Percentiles rank a stretch among this genome's conserved stretches.
phyloP scores from a whole-genome alignment of 2,329 filamentous ascomycete genomes.

The Exophiala bonariae region DNA sequence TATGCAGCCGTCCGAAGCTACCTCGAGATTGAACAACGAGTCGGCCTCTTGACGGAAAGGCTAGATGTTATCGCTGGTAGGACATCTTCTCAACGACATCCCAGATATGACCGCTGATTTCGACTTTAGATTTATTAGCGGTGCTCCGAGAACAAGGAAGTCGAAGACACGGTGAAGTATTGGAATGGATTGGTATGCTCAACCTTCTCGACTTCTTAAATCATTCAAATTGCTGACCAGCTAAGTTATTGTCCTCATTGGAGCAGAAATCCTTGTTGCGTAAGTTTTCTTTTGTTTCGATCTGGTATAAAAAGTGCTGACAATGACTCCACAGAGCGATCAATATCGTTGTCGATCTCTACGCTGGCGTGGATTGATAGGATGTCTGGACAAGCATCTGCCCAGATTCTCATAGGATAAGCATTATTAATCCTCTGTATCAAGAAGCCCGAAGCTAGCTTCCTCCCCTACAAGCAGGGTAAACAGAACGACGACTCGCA shows the following conservation, averaged over 20 bases:
- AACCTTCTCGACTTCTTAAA: background rate
- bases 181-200: constrained; percentile 81
- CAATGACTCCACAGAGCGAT: constrained; percentile 53
- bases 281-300: constrained; percentile 8
- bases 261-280: constrained; percentile 90
- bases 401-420: too few relatives aligned
- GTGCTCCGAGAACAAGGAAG: constrained; percentile 95
- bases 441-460: too few relatives aligned
- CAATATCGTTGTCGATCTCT: constrained; percentile 93
- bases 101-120: background rate
- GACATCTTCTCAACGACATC: background rate
- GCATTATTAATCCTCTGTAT: too few relatives aligned
- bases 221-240: constrained; percentile 12
- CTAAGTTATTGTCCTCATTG: constrained; percentile 88
- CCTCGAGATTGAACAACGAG: constrained; percentile 96
- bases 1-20: constrained; percentile 95
- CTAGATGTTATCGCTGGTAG: constrained; percentile 72
- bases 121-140: constrained; percentile 72
- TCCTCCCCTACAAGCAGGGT: too few relatives aligned
- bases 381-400: too few relatives aligned
- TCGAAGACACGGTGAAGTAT: constrained; percentile 84
- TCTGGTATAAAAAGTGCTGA: constrained; percentile 1
- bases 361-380: constrained; percentile 63
- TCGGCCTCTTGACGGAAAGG: constrained; percentile 82
- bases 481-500: too few relatives aligned